Evolutionary conservation across 495 filamentous ascomycete genomes (phyloP).

Genomic region (Aspergillus panamensis): DNA sequence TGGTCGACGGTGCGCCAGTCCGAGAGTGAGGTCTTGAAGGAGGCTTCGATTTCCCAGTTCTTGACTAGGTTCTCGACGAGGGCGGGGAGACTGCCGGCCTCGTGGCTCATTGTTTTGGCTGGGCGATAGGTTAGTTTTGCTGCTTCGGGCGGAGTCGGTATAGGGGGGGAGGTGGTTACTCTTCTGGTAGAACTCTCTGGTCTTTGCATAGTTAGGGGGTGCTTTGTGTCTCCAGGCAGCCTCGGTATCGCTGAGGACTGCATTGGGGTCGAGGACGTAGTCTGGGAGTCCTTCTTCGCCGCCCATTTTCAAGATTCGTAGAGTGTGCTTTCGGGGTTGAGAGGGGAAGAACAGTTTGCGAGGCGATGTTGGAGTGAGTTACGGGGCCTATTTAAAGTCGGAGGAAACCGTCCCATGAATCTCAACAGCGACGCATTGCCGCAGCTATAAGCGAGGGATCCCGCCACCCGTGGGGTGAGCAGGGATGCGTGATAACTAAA

Average conservation of each 20-base stretch:
- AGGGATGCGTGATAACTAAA: too few relatives aligned
- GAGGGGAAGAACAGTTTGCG: neutral
- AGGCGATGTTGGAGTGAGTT: too few relatives aligned
- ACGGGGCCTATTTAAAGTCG: too few relatives aligned
- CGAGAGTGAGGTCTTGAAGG: constrained; percentile 55
- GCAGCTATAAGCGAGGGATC: too few relatives aligned
- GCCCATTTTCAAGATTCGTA: constrained; percentile 1
- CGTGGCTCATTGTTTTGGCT: constrained; percentile 55
- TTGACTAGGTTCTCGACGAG: constrained; percentile 68
- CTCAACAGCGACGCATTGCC: too few relatives aligned
- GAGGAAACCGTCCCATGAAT: too few relatives aligned
- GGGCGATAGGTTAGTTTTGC: constrained; percentile 5
- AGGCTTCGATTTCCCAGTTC: constrained; percentile 70
- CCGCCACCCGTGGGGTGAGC: too few relatives aligned
- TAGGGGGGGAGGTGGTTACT: constrained; percentile 31
- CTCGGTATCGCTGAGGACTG: constrained; percentile 51
- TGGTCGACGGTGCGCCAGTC: constrained; percentile 63
- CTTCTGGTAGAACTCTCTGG: constrained; percentile 46
- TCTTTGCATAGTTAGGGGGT: constrained; percentile 59
- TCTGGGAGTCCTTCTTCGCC: constrained; percentile 44
- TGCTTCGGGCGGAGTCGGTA: neutral
- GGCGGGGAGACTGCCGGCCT: constrained; percentile 50
- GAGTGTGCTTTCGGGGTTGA: neutral
- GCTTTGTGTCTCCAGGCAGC: constrained; percentile 57
- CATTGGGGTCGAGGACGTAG: constrained; percentile 57